Evolutionary conservation across 305 asterid species (phyloP), one percentile per base, ranked within the genome.

Genomic region (Fraxinus velutina): DNA sequence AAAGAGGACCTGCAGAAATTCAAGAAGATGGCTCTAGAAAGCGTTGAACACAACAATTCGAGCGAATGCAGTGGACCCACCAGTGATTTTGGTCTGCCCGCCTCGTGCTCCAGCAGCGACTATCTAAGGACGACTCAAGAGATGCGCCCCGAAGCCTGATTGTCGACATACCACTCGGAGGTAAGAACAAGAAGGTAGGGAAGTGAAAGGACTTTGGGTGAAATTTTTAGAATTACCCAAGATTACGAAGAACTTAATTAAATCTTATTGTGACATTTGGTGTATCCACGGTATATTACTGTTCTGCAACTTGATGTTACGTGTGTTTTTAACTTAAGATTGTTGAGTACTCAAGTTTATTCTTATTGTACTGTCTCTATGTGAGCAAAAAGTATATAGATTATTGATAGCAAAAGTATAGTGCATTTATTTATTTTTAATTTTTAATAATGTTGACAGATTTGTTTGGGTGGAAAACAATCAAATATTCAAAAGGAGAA

Each of bases 1-100:
- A 94, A 85, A 82, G 97, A 94, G 84, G 98, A 93, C 81, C 87
- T 94, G 79, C 86, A 83, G 70, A 93, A 93, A 82, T 92, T 94
- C 90, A 89, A 87, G 86, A 89, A 88, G 83, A 88, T 93, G 96
- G 98, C 97, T 19, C 76, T 94, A 13, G 93, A 90, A 84, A 89
- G 89, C 78, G 83, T 82, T 15, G 90, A 86, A 15, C 88, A 71
- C 62, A 90, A 71, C 62, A 90, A 87, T 68, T 87, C 88, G 2
- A 90, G 94, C 6, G 93, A 87, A 72, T 90, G 80, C 88, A 92
- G 97, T 72, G 90, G 92, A 36, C 91, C 90, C 15, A 88, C 97
- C 70, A 93, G 92, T 13, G 94, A 93, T 34, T 89, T 85, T 17
- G 95, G 95, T 1, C 87, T 44, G 70, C 91, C 88, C 42, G 95